A percentile compares a stretch with the other conserved stretches of the same genome.
phyloP scores from a whole-genome alignment of 2,329 filamentous ascomycete species.

The Dactylellina parvicollis region DNA sequence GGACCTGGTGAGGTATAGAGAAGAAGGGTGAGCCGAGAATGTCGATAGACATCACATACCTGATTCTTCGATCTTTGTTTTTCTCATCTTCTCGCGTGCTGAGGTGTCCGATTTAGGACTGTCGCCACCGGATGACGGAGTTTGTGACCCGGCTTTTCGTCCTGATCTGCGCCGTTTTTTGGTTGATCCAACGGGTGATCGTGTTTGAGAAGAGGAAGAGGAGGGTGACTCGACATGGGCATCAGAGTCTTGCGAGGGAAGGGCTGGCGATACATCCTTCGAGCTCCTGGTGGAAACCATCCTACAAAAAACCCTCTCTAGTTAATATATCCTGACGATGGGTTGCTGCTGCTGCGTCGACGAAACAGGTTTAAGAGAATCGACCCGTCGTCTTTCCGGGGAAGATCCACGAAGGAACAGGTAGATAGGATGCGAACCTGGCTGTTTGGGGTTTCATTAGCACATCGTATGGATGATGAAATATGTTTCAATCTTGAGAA shows the following conservation, averaged over 20 bases:
- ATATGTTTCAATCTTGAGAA: background rate
- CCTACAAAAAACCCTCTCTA: background rate
- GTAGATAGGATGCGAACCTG: background rate
- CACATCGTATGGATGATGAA: background rate
- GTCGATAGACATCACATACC: slow-evolving; percentile 11
- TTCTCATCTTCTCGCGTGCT: slow-evolving; percentile 47
- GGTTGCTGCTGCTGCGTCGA: too few species aligned
- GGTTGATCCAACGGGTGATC: slow-evolving; percentile 15
- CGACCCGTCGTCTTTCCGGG: background rate
- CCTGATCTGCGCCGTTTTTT: slow-evolving; percentile 23
- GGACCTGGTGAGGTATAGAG: too few species aligned
- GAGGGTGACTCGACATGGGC: slow-evolving; percentile 16
- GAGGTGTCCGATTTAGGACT: slow-evolving; percentile 53
- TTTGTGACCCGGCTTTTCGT: slow-evolving; percentile 26
- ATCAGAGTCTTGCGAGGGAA: slow-evolving; percentile 35
- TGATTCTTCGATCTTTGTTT: slow-evolving; percentile 49
- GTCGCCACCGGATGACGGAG: slow-evolving; percentile 25
- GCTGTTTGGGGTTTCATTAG: slow-evolving; percentile 1
- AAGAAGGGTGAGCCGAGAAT: background rate
- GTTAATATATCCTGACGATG: background rate
- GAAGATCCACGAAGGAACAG: too few species aligned
- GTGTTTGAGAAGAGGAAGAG: slow-evolving; percentile 9
- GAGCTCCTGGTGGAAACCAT: slow-evolving; percentile 50
- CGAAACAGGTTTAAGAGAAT: too few species aligned
- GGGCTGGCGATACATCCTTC: slow-evolving; percentile 30